These are phyloP conservation scores for Botrytis paeoniae DNA, from an alignment of 2,329 filamentous ascomycete genomes.

Conservation along the genomic window DNA sequence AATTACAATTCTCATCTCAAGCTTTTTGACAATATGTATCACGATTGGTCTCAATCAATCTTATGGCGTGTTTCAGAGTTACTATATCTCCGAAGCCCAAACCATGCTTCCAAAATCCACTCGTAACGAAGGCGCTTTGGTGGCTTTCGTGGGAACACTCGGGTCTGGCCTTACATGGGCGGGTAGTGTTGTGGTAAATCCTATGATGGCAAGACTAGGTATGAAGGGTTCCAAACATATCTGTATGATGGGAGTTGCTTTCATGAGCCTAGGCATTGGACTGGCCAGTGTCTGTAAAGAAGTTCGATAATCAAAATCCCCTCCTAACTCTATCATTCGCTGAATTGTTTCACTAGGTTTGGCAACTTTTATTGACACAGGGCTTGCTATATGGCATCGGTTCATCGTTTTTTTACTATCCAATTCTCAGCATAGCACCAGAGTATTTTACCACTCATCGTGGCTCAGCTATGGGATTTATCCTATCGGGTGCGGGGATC, in stretches of 20 bases:
- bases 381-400: conserved; percentile 47
- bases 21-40: conserved; percentile 46
- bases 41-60: conserved; percentile 50
- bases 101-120: conserved; percentile 41
- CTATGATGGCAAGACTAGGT: conserved; percentile 45
- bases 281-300: conserved; percentile 40
- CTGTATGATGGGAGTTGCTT: conserved; percentile 42
- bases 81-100: conserved; percentile 45
- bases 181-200: conserved; percentile 49
- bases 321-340: neutral
- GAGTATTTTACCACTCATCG: conserved; percentile 50
- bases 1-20: conserved; percentile 43
- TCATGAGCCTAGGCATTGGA: conserved; percentile 45
- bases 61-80: conserved; percentile 50
- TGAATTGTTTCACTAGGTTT: conserved; percentile 35
- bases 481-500: conserved; percentile 43
- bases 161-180: conserved; percentile 50
- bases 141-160: conserved; percentile 49
- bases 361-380: conserved; percentile 46
- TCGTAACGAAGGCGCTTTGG: conserved; percentile 42
- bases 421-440: conserved; percentile 46
- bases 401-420: conserved; percentile 43
- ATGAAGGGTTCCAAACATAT: conserved; percentile 39
- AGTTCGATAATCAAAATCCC: conserved; percentile 22
- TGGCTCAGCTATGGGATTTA: conserved; percentile 47